These are phyloP conservation scores for Cucumis cinereus DNA, from an alignment of 306 rosid species.

Conservation along the genomic window DNA sequence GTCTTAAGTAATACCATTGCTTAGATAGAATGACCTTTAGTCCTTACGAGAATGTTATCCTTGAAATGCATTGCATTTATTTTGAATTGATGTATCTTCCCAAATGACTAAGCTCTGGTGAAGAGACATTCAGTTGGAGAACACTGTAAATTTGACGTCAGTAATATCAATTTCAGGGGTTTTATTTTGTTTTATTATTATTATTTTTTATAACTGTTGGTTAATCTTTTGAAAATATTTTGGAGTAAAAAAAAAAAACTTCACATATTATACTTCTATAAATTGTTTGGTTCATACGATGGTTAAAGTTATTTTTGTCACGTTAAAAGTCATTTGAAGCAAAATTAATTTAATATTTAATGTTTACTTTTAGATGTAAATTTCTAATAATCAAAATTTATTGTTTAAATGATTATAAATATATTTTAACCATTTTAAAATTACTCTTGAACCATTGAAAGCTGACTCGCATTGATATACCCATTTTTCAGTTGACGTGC, in stretches of 20 bases:
- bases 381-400: too few species aligned
- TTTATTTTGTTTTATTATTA: background rate
- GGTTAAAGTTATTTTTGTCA: too few species aligned
- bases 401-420: too few species aligned
- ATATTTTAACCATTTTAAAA: too few species aligned
- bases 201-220: background rate
- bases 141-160: background rate
- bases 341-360: too few species aligned
- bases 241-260: background rate
- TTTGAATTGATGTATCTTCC: conserved; percentile 4
- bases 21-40: conserved; percentile 4
- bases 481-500: too few species aligned
- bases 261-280: background rate
- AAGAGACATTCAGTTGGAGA: background rate
- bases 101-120: conserved; percentile 1
- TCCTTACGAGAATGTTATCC: background rate
- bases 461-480: background rate
- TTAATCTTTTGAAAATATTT: background rate
- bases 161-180: background rate
- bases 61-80: conserved; percentile 2
- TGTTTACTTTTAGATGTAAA: too few species aligned
- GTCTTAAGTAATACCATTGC: conserved; percentile 4
- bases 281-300: background rate
- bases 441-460: background rate
- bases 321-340: too few species aligned